Conservation (phyloP, 768 basidiomycete species). For the Serendipita sp. region DNA sequence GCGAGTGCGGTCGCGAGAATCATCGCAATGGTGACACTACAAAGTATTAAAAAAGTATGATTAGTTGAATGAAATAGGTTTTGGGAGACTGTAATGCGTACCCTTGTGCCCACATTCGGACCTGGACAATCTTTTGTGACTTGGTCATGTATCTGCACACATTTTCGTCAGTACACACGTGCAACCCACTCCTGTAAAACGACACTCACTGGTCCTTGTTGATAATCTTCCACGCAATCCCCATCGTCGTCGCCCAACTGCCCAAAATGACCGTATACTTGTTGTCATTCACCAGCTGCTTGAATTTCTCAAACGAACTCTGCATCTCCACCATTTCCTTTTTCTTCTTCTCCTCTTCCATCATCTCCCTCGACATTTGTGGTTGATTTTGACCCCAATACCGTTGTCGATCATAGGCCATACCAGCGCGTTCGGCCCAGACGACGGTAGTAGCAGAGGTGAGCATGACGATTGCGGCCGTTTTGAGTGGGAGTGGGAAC, state of each 20-base stretch:
- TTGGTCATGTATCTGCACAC: neutral
- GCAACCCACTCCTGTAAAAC: neutral
- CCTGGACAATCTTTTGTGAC: neutral
- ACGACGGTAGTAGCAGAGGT: conserved; percentile 1
- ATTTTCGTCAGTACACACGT: neutral
- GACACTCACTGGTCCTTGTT: neutral
- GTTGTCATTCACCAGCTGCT: neutral
- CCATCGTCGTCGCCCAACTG: conserved; percentile 2
- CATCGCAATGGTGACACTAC: neutral
- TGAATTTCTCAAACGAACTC: neutral
- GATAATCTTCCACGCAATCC: neutral
- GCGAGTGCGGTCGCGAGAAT: neutral
- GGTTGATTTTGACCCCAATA: neutral
- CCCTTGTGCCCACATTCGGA: conserved; percentile 2
- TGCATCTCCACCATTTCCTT: neutral
- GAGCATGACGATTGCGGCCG: neutral
- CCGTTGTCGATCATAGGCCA: neutral
- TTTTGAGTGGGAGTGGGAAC: neutral
- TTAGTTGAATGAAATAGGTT: neutral
- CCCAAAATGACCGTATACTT: neutral
- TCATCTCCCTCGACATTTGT: neutral
- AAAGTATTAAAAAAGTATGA: neutral
- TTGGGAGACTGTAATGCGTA: neutral
- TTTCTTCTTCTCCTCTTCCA: neutral
- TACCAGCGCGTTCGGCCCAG: conserved; percentile 2